Percentiles rank a stretch among this genome's conserved stretches.
Conservation (phyloP, 306 rosid genomes). For the Citrullus mucosospermus region DNA sequence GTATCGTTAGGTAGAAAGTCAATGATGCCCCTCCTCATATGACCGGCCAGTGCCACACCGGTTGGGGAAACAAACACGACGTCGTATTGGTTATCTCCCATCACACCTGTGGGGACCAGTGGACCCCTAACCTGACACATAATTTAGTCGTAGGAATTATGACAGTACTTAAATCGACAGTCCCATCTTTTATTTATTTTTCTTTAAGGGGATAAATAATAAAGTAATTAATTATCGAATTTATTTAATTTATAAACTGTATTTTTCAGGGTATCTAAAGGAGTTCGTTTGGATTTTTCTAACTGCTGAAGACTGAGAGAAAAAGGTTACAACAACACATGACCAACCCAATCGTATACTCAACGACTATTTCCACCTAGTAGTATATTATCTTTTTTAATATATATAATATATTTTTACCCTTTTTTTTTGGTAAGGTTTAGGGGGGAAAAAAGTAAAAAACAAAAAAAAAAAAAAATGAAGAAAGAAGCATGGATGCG, state of each 20-base stretch:
- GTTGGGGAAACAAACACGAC: neutral
- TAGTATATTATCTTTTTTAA: constrained; percentile 6
- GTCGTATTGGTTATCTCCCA: neutral
- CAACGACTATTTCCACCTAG: constrained; percentile 1
- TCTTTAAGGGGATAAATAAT: neutral
- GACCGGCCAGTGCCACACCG: neutral
- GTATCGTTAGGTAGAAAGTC: neutral
- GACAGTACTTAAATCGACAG: neutral
- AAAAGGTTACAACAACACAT: constrained; percentile 7
- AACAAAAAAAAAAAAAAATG: neutral
- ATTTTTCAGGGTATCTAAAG: constrained; percentile 7
- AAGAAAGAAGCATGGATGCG: constrained; percentile 41
- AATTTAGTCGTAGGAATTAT: constrained; percentile 8
- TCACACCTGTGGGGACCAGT: neutral
- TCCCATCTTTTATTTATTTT: no score
- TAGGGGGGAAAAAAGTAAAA: neutral
- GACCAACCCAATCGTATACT: constrained; percentile 27
- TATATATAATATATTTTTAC: neutral
- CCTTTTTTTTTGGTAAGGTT: neutral
- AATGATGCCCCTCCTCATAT: constrained; percentile 2
- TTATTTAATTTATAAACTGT: neutral
- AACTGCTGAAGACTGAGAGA: constrained; percentile 23
- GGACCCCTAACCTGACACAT: neutral
- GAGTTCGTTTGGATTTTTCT: constrained; percentile 26
- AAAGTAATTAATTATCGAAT: neutral